Evolutionary conservation across 2,329 filamentous ascomycete genomes (phyloP).

Genomic region (Pestalotiopsis fici): DNA sequence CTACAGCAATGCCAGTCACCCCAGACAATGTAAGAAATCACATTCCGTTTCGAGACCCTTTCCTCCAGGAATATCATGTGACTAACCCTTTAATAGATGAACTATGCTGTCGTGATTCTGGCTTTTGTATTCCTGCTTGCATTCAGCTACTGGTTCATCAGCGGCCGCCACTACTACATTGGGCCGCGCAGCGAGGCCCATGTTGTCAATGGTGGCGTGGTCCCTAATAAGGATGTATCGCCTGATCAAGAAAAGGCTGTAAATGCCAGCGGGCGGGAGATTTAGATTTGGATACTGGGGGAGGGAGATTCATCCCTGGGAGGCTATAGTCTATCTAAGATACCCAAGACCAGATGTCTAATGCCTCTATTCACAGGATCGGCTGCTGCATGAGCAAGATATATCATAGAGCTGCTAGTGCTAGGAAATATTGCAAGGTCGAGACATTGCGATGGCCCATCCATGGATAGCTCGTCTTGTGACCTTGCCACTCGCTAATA

Average conservation of each 20-base stretch:
- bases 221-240: slow-evolving; percentile 17
- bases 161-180: slow-evolving; percentile 47
- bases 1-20: slow-evolving; percentile 46
- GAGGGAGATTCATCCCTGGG: neutral
- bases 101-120: slow-evolving; percentile 54
- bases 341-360: neutral
- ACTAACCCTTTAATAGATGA: slow-evolving; percentile 40
- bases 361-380: no score
- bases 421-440: no score
- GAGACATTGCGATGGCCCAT: no score
- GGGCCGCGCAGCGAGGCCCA: slow-evolving; percentile 39
- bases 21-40: slow-evolving; percentile 40
- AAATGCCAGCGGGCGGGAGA: slow-evolving; percentile 6
- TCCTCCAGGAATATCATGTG: neutral
- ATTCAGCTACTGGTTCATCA: slow-evolving; percentile 44
- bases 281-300: neutral
- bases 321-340: neutral
- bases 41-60: neutral
- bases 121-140: slow-evolving; percentile 44
- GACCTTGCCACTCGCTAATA: no score
- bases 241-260: slow-evolving; percentile 19
- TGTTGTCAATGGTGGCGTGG: slow-evolving; percentile 22
- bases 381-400: no score
- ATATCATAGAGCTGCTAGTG: no score
- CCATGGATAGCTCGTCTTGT: no score